Base-by-base conservation (phyloP, 768 basidiomycete genomes). In the Porphyrellus cyaneotinctus region DNA sequence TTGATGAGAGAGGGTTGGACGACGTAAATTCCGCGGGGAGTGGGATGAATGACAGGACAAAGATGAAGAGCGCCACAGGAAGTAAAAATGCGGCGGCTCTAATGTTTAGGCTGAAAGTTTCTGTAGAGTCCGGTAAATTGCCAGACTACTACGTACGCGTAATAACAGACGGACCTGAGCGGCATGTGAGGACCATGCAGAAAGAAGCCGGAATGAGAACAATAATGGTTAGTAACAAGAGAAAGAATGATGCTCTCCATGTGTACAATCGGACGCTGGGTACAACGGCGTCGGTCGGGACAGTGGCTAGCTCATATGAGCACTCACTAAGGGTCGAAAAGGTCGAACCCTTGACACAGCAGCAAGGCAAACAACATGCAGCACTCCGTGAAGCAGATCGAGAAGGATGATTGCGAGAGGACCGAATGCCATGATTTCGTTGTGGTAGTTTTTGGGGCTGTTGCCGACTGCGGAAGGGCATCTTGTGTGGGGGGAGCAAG, bases 381-480 rank as follows among this genome's bases (percentile, higher is more conserved):
- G 47, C 84, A 81, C 69, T 91, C 91, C 2, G 85, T 78, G 65
- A 91, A 88, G 59, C 83, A 85, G 30, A 82, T 68, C 0, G 87
- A 78, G 59, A 93, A 91, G 8, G 83, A 65, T 1, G 71, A 73
- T 38, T 84, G 72, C 0, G 89, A 76, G 1, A 88, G 62, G 4
- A 67, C 64, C 0, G 84, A 81, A 57, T 89, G 86, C 39, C 79
- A 68, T 30, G 73, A 60, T 15, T 62, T 62, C 38, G 53, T 56
- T 53, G 54, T 58, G 54, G 20, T 58, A 41, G 44, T 43, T 32
- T 55, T 68, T 17, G 57, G 51, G 47, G 58, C 50, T 33, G 60
- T 58, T 56, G 38, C 58, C 45, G 60, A 53, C 60, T 60, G 58
- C 28, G 69, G 53, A 58, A 68, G 43, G 49, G 56, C 39, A 11